Conservation (phyloP, 257 asterid species). For the Striga asiatica region DNA sequence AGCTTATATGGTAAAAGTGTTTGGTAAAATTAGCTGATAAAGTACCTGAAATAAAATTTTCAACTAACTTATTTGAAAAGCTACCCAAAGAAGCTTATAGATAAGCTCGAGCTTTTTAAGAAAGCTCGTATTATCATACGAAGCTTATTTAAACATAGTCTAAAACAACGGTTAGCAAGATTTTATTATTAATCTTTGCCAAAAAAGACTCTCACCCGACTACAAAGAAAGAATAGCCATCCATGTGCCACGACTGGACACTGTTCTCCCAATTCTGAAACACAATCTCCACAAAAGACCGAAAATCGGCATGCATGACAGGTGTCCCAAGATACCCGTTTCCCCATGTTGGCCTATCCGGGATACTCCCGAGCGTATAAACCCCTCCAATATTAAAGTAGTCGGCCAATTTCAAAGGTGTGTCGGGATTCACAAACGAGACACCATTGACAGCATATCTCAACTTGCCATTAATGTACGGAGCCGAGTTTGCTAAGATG, state of each 20-base stretch:
- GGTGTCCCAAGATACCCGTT: slow-evolving; percentile 56
- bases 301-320: slow-evolving; percentile 65
- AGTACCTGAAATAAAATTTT: no score
- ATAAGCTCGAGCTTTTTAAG: no score
- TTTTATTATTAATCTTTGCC: no score
- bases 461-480: slow-evolving; percentile 59
- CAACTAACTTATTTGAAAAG: no score
- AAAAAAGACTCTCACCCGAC: slow-evolving; percentile 66
- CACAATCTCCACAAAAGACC: slow-evolving; percentile 64
- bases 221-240: slow-evolving; percentile 81
- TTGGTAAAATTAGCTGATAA: no score
- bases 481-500: slow-evolving; percentile 83
- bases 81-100: no score
- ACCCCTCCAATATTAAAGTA: slow-evolving; percentile 83
- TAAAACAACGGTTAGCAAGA: no score
- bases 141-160: no score
- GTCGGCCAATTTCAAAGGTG: slow-evolving; percentile 85
- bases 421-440: slow-evolving; percentile 53
- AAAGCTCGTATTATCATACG: no score
- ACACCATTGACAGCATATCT: slow-evolving; percentile 86
- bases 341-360: slow-evolving; percentile 49
- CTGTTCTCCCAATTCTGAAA: slow-evolving; percentile 77
- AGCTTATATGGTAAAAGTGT: no score
- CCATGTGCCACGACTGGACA: slow-evolving; percentile 92
- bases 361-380: slow-evolving; percentile 50